Percentiles rank a stretch among this genome's conserved stretches.
Conservation (phyloP, 164 flowering plant species). For the Tinospora cordifolia region DNA sequence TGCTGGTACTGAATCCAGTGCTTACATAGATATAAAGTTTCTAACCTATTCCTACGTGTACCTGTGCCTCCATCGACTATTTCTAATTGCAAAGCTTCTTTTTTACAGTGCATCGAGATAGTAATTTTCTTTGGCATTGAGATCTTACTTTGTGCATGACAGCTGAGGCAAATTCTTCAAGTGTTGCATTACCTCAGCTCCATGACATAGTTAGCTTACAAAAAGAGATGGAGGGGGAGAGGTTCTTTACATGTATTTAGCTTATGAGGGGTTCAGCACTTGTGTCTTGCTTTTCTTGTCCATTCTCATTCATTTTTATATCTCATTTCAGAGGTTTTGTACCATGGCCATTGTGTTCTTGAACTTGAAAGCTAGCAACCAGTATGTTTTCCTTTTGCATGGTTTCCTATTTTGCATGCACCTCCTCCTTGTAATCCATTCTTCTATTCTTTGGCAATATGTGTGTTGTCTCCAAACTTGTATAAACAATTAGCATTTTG, state of each 20-base stretch:
- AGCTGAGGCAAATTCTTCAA: not conserved
- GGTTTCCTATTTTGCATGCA: no score
- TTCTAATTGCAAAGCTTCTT: constrained; percentile 1
- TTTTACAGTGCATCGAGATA: not conserved
- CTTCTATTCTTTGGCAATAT: no score
- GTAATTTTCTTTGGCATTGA: not conserved
- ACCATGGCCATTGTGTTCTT: no score
- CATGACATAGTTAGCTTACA: not conserved
- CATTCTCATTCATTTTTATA: not conserved
- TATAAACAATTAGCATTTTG: no score
- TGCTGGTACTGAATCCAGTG: constrained; percentile 15
- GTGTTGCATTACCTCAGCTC: not conserved
- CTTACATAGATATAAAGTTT: constrained; percentile 14
- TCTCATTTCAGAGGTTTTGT: no score
- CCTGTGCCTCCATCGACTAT: not conserved
- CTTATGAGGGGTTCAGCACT: not conserved
- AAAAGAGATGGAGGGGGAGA: no score
- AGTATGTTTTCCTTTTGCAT: no score
- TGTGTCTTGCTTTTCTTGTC: not conserved
- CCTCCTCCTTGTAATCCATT: no score
- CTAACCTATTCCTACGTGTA: constrained; percentile 6
- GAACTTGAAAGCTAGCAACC: no score
- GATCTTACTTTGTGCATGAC: not conserved
- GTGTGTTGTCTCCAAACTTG: no score
- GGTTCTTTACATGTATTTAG: not conserved